phyloP scores from a whole-genome alignment of 1,284 basidiomycete genomes.

The Hemileia vastatrix region DNA sequence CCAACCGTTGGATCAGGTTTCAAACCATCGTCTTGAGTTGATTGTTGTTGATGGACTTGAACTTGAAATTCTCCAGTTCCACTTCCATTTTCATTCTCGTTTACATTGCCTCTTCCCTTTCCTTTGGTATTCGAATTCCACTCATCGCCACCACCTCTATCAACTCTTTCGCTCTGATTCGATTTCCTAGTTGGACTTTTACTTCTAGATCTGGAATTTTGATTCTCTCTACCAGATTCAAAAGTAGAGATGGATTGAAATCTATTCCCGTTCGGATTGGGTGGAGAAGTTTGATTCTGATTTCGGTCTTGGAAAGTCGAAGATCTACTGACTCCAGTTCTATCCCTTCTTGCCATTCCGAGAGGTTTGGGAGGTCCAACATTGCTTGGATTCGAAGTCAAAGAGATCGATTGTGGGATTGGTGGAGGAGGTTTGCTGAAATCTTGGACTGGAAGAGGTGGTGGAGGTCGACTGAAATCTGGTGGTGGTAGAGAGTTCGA shows the following conservation, averaged over 20 bases:
- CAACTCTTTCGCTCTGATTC: neutral
- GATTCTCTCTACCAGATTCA: too few species aligned
- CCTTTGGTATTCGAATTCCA: neutral
- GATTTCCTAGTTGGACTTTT: too few species aligned
- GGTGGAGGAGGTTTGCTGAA: neutral
- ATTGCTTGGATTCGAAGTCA: neutral
- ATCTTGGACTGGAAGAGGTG: neutral
- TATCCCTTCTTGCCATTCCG: neutral
- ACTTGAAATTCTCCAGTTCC: neutral
- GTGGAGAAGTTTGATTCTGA: neutral
- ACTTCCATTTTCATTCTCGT: too few species aligned
- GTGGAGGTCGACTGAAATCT: neutral
- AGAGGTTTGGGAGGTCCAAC: neutral
- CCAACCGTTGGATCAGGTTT: neutral
- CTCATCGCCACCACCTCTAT: neutral
- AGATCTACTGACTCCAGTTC: neutral
- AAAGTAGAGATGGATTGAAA: too few species aligned
- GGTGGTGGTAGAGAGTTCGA: neutral
- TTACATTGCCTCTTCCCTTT: neutral
- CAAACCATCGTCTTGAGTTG: neutral
- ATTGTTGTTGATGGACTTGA: neutral
- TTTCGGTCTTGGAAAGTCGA: neutral
- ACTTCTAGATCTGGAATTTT: too few species aligned
- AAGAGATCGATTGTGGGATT: neutral
- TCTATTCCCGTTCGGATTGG: neutral